Conservation (phyloP, 176 grass and related monocot genomes). For the Avena eriantha region DNA sequence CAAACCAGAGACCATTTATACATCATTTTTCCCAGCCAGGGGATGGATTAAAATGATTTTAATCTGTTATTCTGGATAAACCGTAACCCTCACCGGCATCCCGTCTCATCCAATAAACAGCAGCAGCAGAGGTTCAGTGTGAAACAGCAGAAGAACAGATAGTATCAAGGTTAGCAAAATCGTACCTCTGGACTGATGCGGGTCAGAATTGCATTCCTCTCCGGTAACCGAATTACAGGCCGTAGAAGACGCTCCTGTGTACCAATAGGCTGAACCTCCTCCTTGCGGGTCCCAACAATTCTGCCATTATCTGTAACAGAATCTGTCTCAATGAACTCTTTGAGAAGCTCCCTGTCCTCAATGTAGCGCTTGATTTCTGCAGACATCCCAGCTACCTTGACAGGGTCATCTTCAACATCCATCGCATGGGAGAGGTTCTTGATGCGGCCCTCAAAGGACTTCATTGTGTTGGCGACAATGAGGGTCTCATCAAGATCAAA, state of each 20-base stretch:
- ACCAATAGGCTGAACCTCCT: slow-evolving; percentile 62
- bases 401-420: slow-evolving; percentile 75
- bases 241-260: slow-evolving; percentile 65
- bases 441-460: slow-evolving; percentile 81
- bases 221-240: slow-evolving; percentile 79
- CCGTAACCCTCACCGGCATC: background rate
- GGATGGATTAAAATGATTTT: background rate
- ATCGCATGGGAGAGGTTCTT: slow-evolving; percentile 73
- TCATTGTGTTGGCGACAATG: slow-evolving; percentile 99
- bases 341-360: slow-evolving; percentile 84
- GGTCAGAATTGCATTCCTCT: slow-evolving; percentile 87
- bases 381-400: slow-evolving; percentile 82
- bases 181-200: slow-evolving; percentile 93
- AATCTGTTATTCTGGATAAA: slow-evolving; percentile 16
- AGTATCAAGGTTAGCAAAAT: slow-evolving; percentile 23
- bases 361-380: slow-evolving; percentile 92
- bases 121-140: slow-evolving; percentile 2
- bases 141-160: slow-evolving; percentile 12
- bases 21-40: background rate
- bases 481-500: slow-evolving; percentile 98
- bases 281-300: slow-evolving; percentile 63
- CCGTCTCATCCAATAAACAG: background rate
- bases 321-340: slow-evolving; percentile 84
- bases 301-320: slow-evolving; percentile 67
- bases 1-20: slow-evolving; percentile 2